A percentile compares a stretch with the other conserved stretches of the same genome.
phyloP scores from a whole-genome alignment of 176 grass and related monocot species.

The Carex myosuroides region DNA sequence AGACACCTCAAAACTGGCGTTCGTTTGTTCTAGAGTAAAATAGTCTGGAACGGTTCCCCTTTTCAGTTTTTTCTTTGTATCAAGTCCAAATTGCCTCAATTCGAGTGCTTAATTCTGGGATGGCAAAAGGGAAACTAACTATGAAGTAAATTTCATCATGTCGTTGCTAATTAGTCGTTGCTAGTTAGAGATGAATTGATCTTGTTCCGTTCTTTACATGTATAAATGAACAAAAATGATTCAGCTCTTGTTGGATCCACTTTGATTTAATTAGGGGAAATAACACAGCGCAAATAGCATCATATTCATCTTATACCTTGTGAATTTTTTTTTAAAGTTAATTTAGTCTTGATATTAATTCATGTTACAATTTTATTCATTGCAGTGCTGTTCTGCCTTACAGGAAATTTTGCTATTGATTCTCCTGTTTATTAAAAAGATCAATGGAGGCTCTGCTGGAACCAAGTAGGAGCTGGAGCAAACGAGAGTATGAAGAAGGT shows the following conservation, averaged over 20 bases:
- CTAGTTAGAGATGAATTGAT: neutral
- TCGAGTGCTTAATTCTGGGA: neutral
- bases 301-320: too few relatives aligned
- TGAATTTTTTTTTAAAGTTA: neutral
- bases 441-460: conserved; percentile 26
- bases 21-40: neutral
- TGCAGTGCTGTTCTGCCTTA: neutral
- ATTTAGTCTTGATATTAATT: neutral
- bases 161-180: neutral
- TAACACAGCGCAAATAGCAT: too few relatives aligned
- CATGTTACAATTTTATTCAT: neutral
- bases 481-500: conserved; percentile 35
- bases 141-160: neutral
- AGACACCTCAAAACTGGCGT: neutral
- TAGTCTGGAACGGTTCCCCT: neutral
- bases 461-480: conserved; percentile 28
- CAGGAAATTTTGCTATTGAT: neutral
- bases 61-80: too few relatives aligned
- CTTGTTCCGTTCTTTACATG: neutral
- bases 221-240: too few relatives aligned
- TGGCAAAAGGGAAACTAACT: neutral
- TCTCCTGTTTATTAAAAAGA: neutral
- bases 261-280: too few relatives aligned
- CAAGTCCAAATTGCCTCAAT: neutral
- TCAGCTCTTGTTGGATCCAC: too few relatives aligned